A percentile compares a stretch with the other conserved stretches of the same genome.
These are phyloP conservation scores for Stentor coeruleus DNA, from an alignment of 73 alveolate genomes.

Conservation along the genomic window DNA sequence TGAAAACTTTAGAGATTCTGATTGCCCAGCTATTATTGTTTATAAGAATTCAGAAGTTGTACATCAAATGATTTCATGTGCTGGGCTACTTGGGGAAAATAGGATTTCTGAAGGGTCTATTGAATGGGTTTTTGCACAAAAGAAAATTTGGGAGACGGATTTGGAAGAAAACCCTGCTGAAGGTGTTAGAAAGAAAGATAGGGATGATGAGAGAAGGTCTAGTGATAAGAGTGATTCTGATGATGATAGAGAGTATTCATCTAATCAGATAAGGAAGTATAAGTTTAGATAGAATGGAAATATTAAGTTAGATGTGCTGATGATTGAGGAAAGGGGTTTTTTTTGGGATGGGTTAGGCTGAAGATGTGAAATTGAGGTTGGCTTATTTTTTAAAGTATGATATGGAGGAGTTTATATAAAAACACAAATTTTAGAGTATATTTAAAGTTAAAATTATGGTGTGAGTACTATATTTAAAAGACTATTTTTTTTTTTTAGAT, in stretches of 20 bases:
- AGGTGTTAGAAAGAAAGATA: slow-evolving; percentile 45
- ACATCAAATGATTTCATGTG: slow-evolving; percentile 72
- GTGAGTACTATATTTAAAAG: no score
- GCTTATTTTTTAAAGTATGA: no score
- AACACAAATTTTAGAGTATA: no score
- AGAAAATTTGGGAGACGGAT: slow-evolving; percentile 56
- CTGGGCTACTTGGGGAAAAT: slow-evolving; percentile 68
- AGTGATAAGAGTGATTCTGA: slow-evolving; percentile 65
- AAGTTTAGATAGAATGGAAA: no score
- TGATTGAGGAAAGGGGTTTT: no score
- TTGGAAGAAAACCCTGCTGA: slow-evolving; percentile 71
- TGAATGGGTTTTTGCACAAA: slow-evolving; percentile 71
- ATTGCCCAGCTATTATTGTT: slow-evolving; percentile 73
- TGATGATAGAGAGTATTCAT: slow-evolving; percentile 35
- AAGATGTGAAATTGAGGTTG: no score
- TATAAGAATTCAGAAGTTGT: slow-evolving; percentile 71
- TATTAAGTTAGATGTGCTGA: no score
- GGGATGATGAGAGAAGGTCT: slow-evolving; percentile 47
- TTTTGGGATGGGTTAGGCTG: no score
- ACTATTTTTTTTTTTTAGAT: no score
- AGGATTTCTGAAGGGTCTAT: slow-evolving; percentile 61
- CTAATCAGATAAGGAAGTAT: not conserved
- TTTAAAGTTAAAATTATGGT: no score
- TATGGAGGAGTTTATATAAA: no score
- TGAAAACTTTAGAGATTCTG: slow-evolving; percentile 67